phyloP scores from a whole-genome alignment of 2,329 filamentous ascomycete genomes.

The Paraphaeosphaeria minitans region DNA sequence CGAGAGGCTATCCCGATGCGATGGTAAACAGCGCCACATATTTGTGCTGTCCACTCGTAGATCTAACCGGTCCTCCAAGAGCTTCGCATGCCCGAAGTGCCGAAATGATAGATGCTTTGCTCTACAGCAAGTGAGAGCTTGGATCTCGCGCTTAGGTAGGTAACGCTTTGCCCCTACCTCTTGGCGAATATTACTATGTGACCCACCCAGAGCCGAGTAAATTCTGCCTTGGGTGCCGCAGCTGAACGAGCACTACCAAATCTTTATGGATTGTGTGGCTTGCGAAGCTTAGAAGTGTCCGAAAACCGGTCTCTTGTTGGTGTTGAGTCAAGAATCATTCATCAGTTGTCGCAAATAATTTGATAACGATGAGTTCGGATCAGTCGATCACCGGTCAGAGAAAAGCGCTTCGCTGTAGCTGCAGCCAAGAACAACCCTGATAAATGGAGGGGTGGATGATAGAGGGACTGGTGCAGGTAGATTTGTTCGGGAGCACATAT shows the following conservation, averaged over 20 bases:
- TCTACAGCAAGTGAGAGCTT: not conserved
- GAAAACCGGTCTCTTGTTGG: not conserved
- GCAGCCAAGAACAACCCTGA: not conserved
- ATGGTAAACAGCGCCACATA: not conserved
- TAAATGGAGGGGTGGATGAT: not conserved
- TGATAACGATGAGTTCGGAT: not conserved
- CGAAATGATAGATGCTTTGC: not conserved
- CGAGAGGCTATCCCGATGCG: not conserved
- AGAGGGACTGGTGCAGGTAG: not conserved
- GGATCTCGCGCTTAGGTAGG: not conserved
- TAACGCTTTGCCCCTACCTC: not conserved
- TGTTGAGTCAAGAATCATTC: not conserved
- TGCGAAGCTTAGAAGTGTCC: not conserved
- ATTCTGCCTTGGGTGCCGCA: not conserved
- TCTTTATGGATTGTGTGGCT: not conserved
- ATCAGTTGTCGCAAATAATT: not conserved
- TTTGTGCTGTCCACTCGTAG: not conserved
- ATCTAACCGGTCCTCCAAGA: not conserved
- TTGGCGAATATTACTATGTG: not conserved
- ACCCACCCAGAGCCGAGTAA: not conserved
- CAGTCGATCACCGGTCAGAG: not conserved
- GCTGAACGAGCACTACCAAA: not conserved
- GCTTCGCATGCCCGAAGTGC: constrained; percentile 3
- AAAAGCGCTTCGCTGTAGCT: not conserved
- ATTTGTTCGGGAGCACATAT: not conserved